Base-by-base conservation (phyloP, 1,284 basidiomycete species). In the Moesziomyces sp. region DNA sequence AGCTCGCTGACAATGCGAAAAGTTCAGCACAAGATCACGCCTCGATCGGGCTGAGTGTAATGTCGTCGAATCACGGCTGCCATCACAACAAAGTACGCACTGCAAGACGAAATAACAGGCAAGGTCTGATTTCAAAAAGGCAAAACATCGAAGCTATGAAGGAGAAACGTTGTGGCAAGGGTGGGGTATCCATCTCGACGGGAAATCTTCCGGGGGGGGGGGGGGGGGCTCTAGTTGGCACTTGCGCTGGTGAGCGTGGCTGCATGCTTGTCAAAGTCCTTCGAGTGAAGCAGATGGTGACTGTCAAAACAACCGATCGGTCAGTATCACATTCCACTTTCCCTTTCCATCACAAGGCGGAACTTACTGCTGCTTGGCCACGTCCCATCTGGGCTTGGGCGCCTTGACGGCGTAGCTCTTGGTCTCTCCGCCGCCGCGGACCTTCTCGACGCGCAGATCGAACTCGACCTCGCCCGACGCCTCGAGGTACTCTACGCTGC, bases 401-500 rank as follows among this genome's bases (percentile, higher is more conserved):
- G 79, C 66, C 40, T 68, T 69, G 28, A 83, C 77, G 0, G 68
- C 58, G 46, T 82, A 84, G 16, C 59, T 52, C 66, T 83, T 82
- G 11, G 74, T 80, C 45, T 70, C 71, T 19, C 80, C 81, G 1
- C 60, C 52, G 8, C 82, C 82, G 18, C 78, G 58, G 11, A 57
- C 63, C 44, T 74, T 78, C 38, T 99, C 96, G 5, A 98, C 90
- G 2, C 92, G 89, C 73, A 98, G 89, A 76, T 94, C 92, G 73
- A 94, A 97, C n/a, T 89, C 85, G 54, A 98, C 83, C 18, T 92
- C 91, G 0, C 90, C 90, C 1, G 88, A 88, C 1, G 76, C 53
- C 5, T 84, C 79, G 45, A 92, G 88, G 85, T 89, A 91, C 33
- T 88, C 86, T 6, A 92, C 89, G n/a, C 88, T 87, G 76, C 93